Conservation (phyloP, 768 basidiomycete species). For the Boletus insuetus region DNA sequence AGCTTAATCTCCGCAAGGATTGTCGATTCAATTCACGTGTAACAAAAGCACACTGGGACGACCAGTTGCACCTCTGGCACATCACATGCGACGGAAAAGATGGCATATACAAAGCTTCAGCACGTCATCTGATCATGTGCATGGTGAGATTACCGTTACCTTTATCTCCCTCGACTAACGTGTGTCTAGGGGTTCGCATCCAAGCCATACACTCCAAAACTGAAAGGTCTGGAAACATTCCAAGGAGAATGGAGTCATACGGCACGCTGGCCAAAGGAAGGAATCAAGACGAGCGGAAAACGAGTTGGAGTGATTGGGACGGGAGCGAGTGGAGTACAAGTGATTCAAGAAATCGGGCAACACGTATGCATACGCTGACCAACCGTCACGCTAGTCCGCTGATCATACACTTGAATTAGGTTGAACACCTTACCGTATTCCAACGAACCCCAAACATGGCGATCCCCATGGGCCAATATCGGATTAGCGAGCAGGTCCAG, state of each 20-base stretch:
- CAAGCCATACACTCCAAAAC: constrained; percentile 8
- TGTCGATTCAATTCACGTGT: constrained; percentile 12
- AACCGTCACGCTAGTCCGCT: neutral
- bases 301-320: constrained; percentile 18
- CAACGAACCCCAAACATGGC: constrained; percentile 18
- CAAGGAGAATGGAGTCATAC: constrained; percentile 10
- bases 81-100: constrained; percentile 4
- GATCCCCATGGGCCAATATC: constrained; percentile 9
- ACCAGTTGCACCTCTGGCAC: constrained; percentile 5
- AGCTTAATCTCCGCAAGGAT: constrained; percentile 14
- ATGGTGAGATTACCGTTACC: neutral
- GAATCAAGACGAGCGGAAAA: constrained; percentile 12
- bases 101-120: constrained; percentile 7
- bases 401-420: neutral
- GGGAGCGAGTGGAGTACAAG: constrained; percentile 15
- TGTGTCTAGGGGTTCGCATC: constrained; percentile 3
- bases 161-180: neutral
- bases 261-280: constrained; percentile 12
- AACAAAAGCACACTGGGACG: constrained; percentile 12
- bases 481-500: constrained; percentile 8
- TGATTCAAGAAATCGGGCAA: constrained; percentile 10
- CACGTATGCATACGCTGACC: constrained; percentile 1
- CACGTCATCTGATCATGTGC: constrained; percentile 14
- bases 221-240: constrained; percentile 12
- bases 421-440: constrained; percentile 6